These are phyloP conservation scores for Acidomyces sp. DNA, from an alignment of 495 filamentous ascomycete genomes.

Conservation along the genomic window DNA sequence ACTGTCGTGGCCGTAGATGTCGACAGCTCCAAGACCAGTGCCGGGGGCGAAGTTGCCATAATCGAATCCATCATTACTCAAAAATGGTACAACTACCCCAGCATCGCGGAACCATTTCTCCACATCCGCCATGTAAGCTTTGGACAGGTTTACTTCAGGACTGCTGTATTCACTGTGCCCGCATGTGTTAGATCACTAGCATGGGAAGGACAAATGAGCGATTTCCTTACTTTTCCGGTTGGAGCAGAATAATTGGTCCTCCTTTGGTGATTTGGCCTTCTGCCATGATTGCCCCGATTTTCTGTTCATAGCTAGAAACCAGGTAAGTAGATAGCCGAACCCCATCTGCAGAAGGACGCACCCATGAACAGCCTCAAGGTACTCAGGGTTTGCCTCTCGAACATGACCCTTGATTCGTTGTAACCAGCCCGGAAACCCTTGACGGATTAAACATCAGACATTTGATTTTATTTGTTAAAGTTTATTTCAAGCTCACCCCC, in stretches of 20 bases:
- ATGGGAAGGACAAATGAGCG: no score
- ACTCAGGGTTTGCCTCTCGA: no score
- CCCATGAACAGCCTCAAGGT: no score
- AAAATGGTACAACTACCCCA: constrained; percentile 60
- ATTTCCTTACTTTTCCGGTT: constrained; percentile 82
- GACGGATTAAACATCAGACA: no score
- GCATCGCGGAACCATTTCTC: constrained; percentile 53
- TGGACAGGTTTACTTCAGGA: no score
- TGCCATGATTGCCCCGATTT: constrained; percentile 51
- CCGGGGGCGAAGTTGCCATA: constrained; percentile 54
- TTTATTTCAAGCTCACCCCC: no score
- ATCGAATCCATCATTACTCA: constrained; percentile 56
- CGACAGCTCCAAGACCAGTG: constrained; percentile 45
- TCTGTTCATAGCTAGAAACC: constrained; percentile 44
- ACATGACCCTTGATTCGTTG: no score
- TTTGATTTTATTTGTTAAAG: no score
- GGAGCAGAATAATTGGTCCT: constrained; percentile 61
- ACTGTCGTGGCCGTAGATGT: constrained; percentile 67
- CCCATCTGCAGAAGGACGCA: no score
- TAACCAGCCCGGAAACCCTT: constrained; percentile 52
- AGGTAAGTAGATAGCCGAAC: no score
- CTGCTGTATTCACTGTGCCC: no score
- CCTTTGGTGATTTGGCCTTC: constrained; percentile 67
- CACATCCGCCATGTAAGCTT: constrained; percentile 64
- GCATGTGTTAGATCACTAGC: no score